Evolutionary conservation across 306 rosid genomes (phyloP), one percentile per base, ranked within the genome.

Genomic region (Trifolium fragiferum): DNA sequence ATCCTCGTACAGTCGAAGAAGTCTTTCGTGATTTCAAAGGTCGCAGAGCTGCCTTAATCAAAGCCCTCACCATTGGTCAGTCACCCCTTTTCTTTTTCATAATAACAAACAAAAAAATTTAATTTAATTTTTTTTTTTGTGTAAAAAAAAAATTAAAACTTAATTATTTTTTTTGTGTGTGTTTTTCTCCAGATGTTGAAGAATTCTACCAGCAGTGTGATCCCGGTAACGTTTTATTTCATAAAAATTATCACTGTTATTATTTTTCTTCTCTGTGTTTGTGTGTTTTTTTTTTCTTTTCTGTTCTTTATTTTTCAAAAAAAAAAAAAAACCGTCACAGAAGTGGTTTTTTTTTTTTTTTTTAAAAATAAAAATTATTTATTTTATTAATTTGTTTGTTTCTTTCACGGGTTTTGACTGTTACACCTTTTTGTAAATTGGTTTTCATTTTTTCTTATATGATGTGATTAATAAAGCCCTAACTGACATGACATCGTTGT

Each of bases 1-100:
- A 72, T 76, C 90, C 87, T 53, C 90, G 83, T 44, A 81, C 87
- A 0, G 87, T 86, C 4, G 90, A 86, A 40, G 87, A 83, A 49
- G 87, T 86, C 13, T 86, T 86, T 33, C 66, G 76, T 19, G 89
- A 82, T 72, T 72, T 83, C 66, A 86, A 74, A 16, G 85, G 85
- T 72, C 86, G 89, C 47, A 74, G 89, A 51, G 75, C 70, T 62
- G 89, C 84, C 0, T 23, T 86, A 62, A 72, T 86, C 5, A 83
- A 83, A 44, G 90, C 90, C 72, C 90, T 86, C 57, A 83, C 90
- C 64, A 72, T 80, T 15, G 89, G 89, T 86, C 19, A 1, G 54
- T 21, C 5, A 41, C 4, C 13, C 14, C 1, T 51, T 23, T 21
- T 13, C 6, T 41, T 41, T 40, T 60, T 33, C n/a, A n/a, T n/a